These are phyloP conservation scores for Auxenochlorella pyrenoidosa DNA, from an alignment of 139 green algal species.

Conservation along the genomic window DNA sequence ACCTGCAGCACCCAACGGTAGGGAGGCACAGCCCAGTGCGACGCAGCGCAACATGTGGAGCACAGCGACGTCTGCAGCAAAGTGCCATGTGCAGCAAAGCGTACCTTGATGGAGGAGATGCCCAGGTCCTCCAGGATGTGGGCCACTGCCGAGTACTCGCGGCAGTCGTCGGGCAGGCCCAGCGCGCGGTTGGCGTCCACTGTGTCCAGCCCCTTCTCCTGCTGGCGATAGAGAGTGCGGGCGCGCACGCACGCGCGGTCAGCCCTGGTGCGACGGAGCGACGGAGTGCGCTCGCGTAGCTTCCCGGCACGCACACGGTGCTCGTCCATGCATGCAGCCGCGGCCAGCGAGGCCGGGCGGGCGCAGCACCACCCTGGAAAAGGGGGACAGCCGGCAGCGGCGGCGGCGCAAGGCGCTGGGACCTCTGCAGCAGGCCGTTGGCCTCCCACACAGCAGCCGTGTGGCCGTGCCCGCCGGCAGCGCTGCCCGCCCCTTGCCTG, in stretches of 20 bases:
- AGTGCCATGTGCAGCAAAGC: too few species aligned
- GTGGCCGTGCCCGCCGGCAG: background rate
- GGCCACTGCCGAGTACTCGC: slow-evolving; percentile 90
- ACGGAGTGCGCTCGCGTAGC: too few species aligned
- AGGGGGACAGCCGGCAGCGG: too few species aligned
- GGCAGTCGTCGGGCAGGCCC: slow-evolving; percentile 91
- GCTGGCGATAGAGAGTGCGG: background rate
- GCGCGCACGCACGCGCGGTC: background rate
- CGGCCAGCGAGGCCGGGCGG: too few species aligned
- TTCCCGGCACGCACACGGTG: background rate
- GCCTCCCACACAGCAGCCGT: background rate
- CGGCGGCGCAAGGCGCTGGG: too few species aligned
- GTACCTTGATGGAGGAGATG: slow-evolving; percentile 69
- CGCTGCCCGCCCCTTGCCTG: slow-evolving; percentile 56
- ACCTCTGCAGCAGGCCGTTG: background rate
- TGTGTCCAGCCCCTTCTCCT: slow-evolving; percentile 93
- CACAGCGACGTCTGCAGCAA: too few species aligned
- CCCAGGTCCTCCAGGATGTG: slow-evolving; percentile 90
- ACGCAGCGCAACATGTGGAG: too few species aligned
- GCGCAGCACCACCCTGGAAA: too few species aligned
- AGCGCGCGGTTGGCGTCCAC: slow-evolving; percentile 95
- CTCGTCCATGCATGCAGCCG: too few species aligned
- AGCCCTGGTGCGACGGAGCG: too few species aligned
- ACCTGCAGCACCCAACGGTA: too few species aligned
- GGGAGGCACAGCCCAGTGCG: too few species aligned